phyloP scores from a whole-genome alignment of 2,329 filamentous ascomycete species.

The Aureobasidium sp. region DNA sequence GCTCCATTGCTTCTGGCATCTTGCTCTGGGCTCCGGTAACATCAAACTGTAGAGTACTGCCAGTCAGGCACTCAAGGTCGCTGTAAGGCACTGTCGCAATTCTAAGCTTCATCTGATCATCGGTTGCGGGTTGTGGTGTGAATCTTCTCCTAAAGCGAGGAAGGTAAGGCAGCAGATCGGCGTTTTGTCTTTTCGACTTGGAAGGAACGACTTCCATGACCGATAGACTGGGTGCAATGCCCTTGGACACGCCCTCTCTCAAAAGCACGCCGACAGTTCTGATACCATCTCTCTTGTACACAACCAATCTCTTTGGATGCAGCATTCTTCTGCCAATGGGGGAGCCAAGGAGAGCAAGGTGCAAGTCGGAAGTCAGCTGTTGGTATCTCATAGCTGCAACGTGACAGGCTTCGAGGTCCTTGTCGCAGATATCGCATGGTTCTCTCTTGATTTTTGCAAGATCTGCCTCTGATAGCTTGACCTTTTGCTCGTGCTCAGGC shows the following conservation, averaged over 20 bases:
- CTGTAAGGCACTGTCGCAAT: slow-evolving; percentile 62
- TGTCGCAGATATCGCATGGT: slow-evolving; percentile 72
- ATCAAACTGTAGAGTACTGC: slow-evolving; percentile 44
- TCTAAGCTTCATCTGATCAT: slow-evolving; percentile 61
- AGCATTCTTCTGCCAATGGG: slow-evolving; percentile 78
- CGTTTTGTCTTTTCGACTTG: slow-evolving; percentile 63
- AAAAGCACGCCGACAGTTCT: slow-evolving; percentile 75
- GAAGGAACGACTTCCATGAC: slow-evolving; percentile 69
- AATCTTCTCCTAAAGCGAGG: slow-evolving; percentile 62
- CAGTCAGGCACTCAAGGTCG: slow-evolving; percentile 80
- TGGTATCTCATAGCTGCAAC: slow-evolving; percentile 73
- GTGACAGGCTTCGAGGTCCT: slow-evolving; percentile 73
- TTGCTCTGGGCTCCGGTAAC: slow-evolving; percentile 34
- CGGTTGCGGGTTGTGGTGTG: slow-evolving; percentile 58
- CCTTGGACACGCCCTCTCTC: slow-evolving; percentile 63
- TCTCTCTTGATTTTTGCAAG: slow-evolving; percentile 85
- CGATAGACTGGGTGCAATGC: slow-evolving; percentile 62
- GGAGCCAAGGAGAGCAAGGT: slow-evolving; percentile 69
- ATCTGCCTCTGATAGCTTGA: slow-evolving; percentile 86
- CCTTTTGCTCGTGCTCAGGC: slow-evolving; percentile 91
- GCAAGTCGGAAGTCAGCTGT: slow-evolving; percentile 71
- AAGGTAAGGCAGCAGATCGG: slow-evolving; percentile 81
- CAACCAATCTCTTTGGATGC: slow-evolving; percentile 64
- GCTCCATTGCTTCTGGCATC: slow-evolving; percentile 43
- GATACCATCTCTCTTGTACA: slow-evolving; percentile 74